A percentile compares a stretch with the other conserved stretches of the same genome.
These are phyloP conservation scores for Globisporangium cystogenes DNA, from an alignment of 352 stramenopile genomes.

Conservation along the genomic window DNA sequence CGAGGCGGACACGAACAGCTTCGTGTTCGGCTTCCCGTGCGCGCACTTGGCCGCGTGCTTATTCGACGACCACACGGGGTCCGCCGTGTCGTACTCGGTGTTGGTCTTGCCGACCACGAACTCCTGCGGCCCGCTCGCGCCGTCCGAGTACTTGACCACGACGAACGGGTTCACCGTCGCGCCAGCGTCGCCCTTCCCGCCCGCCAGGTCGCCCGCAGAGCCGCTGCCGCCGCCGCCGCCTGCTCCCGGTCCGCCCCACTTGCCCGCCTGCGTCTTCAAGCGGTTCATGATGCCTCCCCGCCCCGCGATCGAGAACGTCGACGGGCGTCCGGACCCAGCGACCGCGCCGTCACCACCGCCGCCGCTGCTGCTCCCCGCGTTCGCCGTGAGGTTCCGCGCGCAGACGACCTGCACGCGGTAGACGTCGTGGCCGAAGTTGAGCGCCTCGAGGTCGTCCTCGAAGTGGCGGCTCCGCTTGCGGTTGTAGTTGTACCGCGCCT, in stretches of 20 bases:
- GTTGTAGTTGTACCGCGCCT: slow-evolving; percentile 71
- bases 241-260: slow-evolving; percentile 39
- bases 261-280: slow-evolving; percentile 53
- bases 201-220: slow-evolving; percentile 3
- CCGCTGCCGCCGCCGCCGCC: slow-evolving; percentile 9
- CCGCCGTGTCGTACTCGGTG: slow-evolving; percentile 71
- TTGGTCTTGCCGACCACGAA: slow-evolving; percentile 76
- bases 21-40: slow-evolving; percentile 59
- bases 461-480: slow-evolving; percentile 77
- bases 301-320: slow-evolving; percentile 45
- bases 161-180: slow-evolving; percentile 56
- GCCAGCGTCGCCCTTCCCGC: slow-evolving; percentile 8
- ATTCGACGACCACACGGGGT: slow-evolving; percentile 75
- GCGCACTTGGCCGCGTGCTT: slow-evolving; percentile 49
- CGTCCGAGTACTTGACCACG: slow-evolving; percentile 63
- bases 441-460: slow-evolving; percentile 70
- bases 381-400: slow-evolving; percentile 35
- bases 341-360: not conserved
- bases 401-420: slow-evolving; percentile 71
- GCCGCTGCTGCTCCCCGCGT: slow-evolving; percentile 3
- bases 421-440: slow-evolving; percentile 72
- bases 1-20: slow-evolving; percentile 44
- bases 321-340: slow-evolving; percentile 17
- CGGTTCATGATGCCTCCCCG: slow-evolving; percentile 58
- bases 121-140: slow-evolving; percentile 40